Conservation (phyloP, 1,139 yeast genomes). For the Pneumocystis sp. region DNA sequence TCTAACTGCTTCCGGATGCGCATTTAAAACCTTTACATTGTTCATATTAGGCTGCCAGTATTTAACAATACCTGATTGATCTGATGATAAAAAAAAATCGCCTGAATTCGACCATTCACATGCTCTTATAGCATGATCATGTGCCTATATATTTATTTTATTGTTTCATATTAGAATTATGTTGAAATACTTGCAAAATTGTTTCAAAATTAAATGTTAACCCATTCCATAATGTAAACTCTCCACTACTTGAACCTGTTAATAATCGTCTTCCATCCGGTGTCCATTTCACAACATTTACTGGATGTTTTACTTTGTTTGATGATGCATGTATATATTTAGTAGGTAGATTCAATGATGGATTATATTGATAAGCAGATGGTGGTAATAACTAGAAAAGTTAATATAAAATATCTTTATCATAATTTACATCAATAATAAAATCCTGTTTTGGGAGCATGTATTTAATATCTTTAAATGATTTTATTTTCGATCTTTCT, state of each 20-base stretch:
- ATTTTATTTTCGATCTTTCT: constrained; percentile 37
- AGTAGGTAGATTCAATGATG: constrained; percentile 47
- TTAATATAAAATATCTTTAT: constrained; percentile 34
- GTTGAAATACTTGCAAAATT: constrained; percentile 50
- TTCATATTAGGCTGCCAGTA: constrained; percentile 98
- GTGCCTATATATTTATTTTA: constrained; percentile 35
- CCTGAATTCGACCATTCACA: constrained; percentile 76
- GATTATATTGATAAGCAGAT: constrained; percentile 38
- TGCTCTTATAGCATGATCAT: constrained; percentile 74
- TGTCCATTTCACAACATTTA: constrained; percentile 84
- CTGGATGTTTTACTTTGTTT: constrained; percentile 82
- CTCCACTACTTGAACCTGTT: constrained; percentile 88
- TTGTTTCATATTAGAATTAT: background rate
- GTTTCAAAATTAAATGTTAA: constrained; percentile 90
- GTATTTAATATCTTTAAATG: constrained; percentile 65
- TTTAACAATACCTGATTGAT: constrained; percentile 78
- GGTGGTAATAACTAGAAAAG: constrained; percentile 38
- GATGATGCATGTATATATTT: constrained; percentile 84
- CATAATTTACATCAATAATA: constrained; percentile 38
- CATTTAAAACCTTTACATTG: constrained; percentile 68
- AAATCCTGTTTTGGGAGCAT: constrained; percentile 41
- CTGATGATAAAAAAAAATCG: constrained; percentile 89
- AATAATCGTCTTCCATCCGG: constrained; percentile 87
- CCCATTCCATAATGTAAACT: constrained; percentile 94
- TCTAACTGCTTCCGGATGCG: constrained; percentile 66